Evolutionary conservation across 768 basidiomycete species (phyloP), one percentile per base, ranked within the genome.

Genomic region (Suillus hirtellus): DNA sequence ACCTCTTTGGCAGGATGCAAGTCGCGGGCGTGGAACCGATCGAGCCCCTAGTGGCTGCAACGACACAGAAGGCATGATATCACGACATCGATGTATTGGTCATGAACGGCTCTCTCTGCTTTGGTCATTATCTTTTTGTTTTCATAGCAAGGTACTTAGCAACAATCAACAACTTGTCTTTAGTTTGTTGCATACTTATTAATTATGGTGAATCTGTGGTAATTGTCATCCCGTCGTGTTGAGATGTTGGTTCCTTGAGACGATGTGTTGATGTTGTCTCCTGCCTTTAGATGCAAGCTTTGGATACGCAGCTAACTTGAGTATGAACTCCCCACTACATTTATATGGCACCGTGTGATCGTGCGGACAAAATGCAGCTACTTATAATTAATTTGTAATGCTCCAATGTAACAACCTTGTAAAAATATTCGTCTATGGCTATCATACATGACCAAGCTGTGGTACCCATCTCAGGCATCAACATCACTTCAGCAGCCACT

Each of bases 21-120:
- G 46, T 62, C 1, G 47, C 37, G 3, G 63, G 61, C n/a, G 49
- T 62, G n/a, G 61, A 62, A 42, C 62, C 3, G 40, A 52, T 53
- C 17, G 63, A 64, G 46, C 37, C 62, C 10, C 43, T 59, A 34
- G 8, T 46, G 21, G 27, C 6, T 58, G 9, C 17, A 11, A 17
- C 10, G 3, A 2, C 27, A 3, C 24, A 31, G 24, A 42, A 4
- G 24, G 40, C 40, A 24, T 58, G 4, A 42, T 58, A 4, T 21
- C 24, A 58, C 15, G 37, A n/a, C 14, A 24, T 1, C 7, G 17
- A 24, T 24, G 37, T 27, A 42, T 31, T 19, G 40, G 9, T 42
- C 17, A 58, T 17, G 55, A 42, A 58, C 17, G 19, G 3, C 11
- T 15, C 4, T 17, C 1, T 4, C 17, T 56, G 55, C 3, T 24